Base-by-base conservation (phyloP, 2,329 filamentous ascomycete genomes). In the Beauveria pseudobassiana region DNA sequence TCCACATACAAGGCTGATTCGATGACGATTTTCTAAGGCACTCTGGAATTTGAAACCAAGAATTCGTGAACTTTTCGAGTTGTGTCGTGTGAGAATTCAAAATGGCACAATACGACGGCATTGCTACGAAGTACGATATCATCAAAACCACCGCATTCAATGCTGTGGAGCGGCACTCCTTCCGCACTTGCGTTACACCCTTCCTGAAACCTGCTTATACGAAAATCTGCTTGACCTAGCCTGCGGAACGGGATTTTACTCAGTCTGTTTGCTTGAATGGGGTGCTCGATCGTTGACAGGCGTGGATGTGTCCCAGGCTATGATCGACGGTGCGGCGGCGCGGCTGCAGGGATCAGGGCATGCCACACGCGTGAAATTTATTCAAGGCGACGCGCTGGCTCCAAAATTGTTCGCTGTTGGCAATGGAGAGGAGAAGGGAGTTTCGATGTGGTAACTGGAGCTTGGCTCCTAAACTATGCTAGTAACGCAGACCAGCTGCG, bases 391-490 rank as follows among this genome's bases (percentile, higher is more conserved):
- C 34, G 58, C 16, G 42, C 16, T 43, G 18, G 42, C 42, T 43
- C 42, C 42, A 5, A 34, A 34, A 14, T 1, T 34, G 30, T 34
- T 34, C 12, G 12, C 30, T 34, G 12, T 34, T 14, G 30, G 30
- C 12, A 34, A 34, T 34, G 42, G 42, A n/a, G 16, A n/a, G 3
- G 42, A 49, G 10, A 14, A 20, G 12, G 45, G 24, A 18, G 12
- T 26, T 63, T 63, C 22, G 50, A 63, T 20, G 20, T 62, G n/a
- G 54, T 46, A 1, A 38, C 51, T 20, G 59, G 58, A 0, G 59
- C 48, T 18, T 64, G 63, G 63, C 61, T 64, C 24, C 62, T 64
- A n/a, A 64, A 64, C 51, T 64, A 65, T 30, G 61, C 63, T 2
- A 2, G 34, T 9, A 38, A 3, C 12, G 53, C 43, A 14, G 30